A percentile compares a stretch with the other conserved stretches of the same genome.
These are phyloP conservation scores for Closterium sp. DNA, from an alignment of 139 green algal genomes.

Conservation along the genomic window DNA sequence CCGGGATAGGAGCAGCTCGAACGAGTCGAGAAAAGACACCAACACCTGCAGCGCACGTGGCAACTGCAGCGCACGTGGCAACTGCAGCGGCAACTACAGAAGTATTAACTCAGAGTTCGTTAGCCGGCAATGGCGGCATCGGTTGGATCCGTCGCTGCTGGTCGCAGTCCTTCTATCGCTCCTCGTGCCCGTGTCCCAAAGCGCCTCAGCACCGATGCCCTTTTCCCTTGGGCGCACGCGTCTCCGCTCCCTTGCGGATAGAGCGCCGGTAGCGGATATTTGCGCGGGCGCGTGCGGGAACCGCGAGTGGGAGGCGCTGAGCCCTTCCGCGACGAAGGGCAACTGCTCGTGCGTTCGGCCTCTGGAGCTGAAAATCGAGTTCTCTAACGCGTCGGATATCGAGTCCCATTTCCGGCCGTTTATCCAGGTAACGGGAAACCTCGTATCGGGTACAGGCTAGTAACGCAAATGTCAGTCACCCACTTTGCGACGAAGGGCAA, in stretches of 20 bases:
- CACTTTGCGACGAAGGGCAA: not conserved
- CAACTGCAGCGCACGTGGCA: not conserved
- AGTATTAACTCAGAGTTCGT: not conserved
- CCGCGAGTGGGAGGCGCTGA: not conserved
- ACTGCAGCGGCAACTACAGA: too few relatives aligned
- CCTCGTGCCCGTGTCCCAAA: not conserved
- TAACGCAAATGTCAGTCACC: too few relatives aligned
- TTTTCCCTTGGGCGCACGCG: not conserved
- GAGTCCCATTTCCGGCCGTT: not conserved
- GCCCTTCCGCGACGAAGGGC: not conserved
- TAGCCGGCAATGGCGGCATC: not conserved
- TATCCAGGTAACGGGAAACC: not conserved
- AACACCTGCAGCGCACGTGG: not conserved
- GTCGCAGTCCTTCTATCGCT: not conserved
- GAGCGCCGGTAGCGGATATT: not conserved
- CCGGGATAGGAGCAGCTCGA: not conserved
- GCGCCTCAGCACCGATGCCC: not conserved
- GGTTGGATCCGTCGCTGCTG: not conserved
- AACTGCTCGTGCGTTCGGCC: not conserved
- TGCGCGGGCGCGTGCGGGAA: not conserved
- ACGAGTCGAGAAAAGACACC: not conserved
- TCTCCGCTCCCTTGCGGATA: not conserved
- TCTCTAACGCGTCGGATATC: not conserved
- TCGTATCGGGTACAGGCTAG: too few relatives aligned
- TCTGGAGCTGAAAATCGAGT: not conserved